A percentile compares a stretch with the other conserved stretches of the same genome.
Conservation (phyloP, 768 basidiomycete genomes). For the Leccinum variicolor region DNA sequence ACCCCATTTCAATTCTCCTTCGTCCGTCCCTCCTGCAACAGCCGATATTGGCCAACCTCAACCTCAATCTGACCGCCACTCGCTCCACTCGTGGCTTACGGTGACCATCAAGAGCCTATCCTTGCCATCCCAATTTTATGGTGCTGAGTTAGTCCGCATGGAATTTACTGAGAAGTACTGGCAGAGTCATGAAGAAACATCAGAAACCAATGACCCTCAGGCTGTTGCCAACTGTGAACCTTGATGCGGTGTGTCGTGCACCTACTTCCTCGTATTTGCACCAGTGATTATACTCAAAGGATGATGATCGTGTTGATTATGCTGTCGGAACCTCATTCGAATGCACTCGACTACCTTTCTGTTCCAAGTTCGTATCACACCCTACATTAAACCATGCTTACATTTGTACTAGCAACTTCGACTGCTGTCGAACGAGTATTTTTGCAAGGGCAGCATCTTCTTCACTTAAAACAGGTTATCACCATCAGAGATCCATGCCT, state of each 20-base stretch:
- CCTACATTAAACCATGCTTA: too few relatives aligned
- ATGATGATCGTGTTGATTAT: neutral
- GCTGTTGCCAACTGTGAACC: neutral
- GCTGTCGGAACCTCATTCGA: neutral
- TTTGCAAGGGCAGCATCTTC: too few relatives aligned
- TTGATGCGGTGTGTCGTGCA: neutral
- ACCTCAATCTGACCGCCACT: conserved; percentile 6
- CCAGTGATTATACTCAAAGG: neutral
- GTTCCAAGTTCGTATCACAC: too few relatives aligned
- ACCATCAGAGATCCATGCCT: too few relatives aligned
- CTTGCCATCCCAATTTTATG: conserved; percentile 20
- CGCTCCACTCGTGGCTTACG: conserved; percentile 18
- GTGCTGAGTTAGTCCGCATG: neutral
- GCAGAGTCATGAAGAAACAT: neutral
- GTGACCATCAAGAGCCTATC: conserved; percentile 35
- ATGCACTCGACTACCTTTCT: too few relatives aligned
- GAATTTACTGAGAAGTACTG: neutral
- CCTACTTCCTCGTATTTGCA: neutral
- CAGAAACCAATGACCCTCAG: neutral
- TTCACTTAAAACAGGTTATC: too few relatives aligned
- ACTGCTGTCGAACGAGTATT: too few relatives aligned
- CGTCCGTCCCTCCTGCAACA: neutral
- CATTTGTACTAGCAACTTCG: too few relatives aligned
- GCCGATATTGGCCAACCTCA: neutral
- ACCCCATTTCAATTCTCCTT: conserved; percentile 2